Evolutionary conservation across 2,329 filamentous ascomycete genomes (phyloP).

Genomic region (Colletotrichum scovillei): DNA sequence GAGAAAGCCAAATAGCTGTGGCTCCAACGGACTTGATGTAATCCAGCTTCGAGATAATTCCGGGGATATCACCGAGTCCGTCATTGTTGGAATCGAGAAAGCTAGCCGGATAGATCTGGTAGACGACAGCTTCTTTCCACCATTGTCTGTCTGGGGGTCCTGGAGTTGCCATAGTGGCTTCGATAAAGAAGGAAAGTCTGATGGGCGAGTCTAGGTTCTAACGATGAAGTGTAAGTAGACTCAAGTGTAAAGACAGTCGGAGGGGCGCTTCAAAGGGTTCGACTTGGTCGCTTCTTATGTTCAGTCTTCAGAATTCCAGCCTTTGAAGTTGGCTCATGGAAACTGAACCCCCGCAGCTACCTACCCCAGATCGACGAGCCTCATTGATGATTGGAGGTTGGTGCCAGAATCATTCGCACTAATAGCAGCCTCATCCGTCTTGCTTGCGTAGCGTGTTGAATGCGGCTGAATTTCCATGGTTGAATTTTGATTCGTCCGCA

Average conservation of each 20-base stretch:
- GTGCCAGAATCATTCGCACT: background rate
- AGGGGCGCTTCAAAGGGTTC: background rate
- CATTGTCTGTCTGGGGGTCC: conserved; percentile 43
- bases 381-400: background rate
- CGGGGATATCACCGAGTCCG: conserved; percentile 39
- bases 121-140: conserved; percentile 67
- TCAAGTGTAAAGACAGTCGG: background rate
- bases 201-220: background rate
- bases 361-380: background rate
- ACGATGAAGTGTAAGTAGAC: background rate
- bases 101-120: conserved; percentile 64
- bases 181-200: background rate
- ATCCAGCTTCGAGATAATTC: conserved; percentile 42
- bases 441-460: background rate
- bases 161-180: background rate
- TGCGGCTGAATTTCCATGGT: background rate
- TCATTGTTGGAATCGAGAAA: conserved; percentile 40
- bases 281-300: background rate
- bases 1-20: conserved; percentile 40
- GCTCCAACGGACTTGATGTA: conserved; percentile 22
- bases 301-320: background rate
- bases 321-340: background rate
- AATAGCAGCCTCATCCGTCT: background rate
- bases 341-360: background rate
- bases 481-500: background rate